Conservation (phyloP, 306 rosid genomes). For the Trifolium fragiferum region DNA sequence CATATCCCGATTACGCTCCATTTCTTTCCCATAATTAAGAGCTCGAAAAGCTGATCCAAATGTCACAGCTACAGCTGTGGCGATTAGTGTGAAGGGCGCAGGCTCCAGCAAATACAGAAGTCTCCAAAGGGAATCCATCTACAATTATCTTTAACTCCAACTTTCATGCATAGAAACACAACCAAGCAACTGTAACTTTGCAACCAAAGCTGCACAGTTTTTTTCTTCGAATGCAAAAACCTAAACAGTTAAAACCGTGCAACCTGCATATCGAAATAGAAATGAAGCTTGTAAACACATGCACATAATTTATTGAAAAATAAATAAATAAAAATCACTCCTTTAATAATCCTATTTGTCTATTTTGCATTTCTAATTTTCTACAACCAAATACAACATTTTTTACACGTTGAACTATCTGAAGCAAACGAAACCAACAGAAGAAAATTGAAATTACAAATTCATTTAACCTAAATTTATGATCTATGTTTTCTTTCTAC, state of each 20-base stretch:
- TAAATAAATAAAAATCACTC: not conserved
- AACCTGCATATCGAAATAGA: slow-evolving; percentile 67
- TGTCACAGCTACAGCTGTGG: slow-evolving; percentile 91
- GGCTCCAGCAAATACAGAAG: slow-evolving; percentile 89
- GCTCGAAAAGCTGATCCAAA: slow-evolving; percentile 97
- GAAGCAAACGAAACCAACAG: slow-evolving; percentile 22
- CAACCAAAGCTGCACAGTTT: slow-evolving; percentile 68
- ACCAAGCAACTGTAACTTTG: slow-evolving; percentile 22
- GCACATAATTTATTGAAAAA: slow-evolving; percentile 29
- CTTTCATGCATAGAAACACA: slow-evolving; percentile 39
- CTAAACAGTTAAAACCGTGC: slow-evolving; percentile 64
- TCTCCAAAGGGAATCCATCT: slow-evolving; percentile 86
- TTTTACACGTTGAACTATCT: not conserved
- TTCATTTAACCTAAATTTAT: slow-evolving; percentile 33
- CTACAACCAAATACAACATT: slow-evolving; percentile 4
- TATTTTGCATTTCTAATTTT: slow-evolving; percentile 8
- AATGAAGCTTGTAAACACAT: slow-evolving; percentile 36
- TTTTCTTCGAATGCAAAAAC: slow-evolving; percentile 23
- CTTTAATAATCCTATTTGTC: slow-evolving; percentile 6
- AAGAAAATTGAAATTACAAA: slow-evolving; percentile 27
- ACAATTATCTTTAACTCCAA: slow-evolving; percentile 34
- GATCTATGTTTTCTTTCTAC: not conserved
- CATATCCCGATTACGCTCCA: slow-evolving; percentile 85
- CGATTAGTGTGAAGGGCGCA: slow-evolving; percentile 78
- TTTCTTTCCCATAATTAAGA: slow-evolving; percentile 90